These are phyloP conservation scores for Strobilomyces echinocephalus DNA, from an alignment of 768 basidiomycete species.

Conservation along the genomic window DNA sequence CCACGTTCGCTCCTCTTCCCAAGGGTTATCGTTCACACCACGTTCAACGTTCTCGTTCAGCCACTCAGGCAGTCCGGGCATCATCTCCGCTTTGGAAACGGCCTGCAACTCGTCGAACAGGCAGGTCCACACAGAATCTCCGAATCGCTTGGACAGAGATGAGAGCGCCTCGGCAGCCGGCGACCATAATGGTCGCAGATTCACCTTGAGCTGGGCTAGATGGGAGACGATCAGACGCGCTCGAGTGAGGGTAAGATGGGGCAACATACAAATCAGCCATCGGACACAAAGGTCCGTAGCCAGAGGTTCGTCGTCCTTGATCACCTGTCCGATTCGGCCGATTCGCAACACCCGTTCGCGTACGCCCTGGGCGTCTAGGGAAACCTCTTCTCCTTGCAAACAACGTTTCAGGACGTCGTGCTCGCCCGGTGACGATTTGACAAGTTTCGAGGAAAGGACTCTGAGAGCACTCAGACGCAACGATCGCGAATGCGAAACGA, in stretches of 20 bases:
- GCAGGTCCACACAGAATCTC: slow-evolving; percentile 66
- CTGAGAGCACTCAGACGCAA: slow-evolving; percentile 63
- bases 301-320: slow-evolving; percentile 45
- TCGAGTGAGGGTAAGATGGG: neutral
- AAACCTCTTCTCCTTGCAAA: slow-evolving; percentile 75
- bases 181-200: slow-evolving; percentile 85
- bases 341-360: slow-evolving; percentile 82
- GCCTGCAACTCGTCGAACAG: slow-evolving; percentile 59
- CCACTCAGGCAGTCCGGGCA: slow-evolving; percentile 19
- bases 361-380: slow-evolving; percentile 73
- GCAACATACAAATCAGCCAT: slow-evolving; percentile 66
- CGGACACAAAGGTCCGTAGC: slow-evolving; percentile 61
- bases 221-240: neutral
- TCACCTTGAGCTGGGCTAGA: slow-evolving; percentile 87
- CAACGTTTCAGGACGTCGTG: slow-evolving; percentile 59
- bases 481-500: slow-evolving; percentile 69
- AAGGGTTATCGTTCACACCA: slow-evolving; percentile 28
- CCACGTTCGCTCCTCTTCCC: slow-evolving; percentile 74
- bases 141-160: slow-evolving; percentile 48
- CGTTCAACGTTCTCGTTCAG: slow-evolving; percentile 21
- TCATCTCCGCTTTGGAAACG: slow-evolving; percentile 15
- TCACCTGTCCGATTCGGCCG: slow-evolving; percentile 59
- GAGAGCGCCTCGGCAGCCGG: slow-evolving; percentile 70
- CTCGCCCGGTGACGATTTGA: slow-evolving; percentile 40
- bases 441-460: slow-evolving; percentile 52